Percentiles rank a stretch among this genome's conserved stretches.
Conservation (phyloP, 164 flowering plant species). For the Buxus sempervirens region DNA sequence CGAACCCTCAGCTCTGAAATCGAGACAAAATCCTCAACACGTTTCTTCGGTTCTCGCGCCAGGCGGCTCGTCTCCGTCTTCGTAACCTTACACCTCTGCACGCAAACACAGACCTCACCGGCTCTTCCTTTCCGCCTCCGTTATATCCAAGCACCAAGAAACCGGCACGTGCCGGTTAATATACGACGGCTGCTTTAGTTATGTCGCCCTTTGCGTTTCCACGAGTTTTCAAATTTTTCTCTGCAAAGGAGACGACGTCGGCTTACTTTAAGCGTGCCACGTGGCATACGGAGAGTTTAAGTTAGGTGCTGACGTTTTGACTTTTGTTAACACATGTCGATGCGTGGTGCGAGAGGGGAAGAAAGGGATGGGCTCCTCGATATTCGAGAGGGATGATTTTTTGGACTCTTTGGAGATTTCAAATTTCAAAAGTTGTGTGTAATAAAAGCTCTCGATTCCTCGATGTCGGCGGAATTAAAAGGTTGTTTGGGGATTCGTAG, state of each 20-base stretch:
- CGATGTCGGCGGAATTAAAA: too few species aligned
- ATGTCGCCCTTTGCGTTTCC: not conserved
- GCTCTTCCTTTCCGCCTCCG: not conserved
- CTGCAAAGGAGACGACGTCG: not conserved
- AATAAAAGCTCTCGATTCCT: too few species aligned
- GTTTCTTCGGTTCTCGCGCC: slow-evolving; percentile 13
- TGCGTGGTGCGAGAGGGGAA: not conserved
- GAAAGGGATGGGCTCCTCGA: too few species aligned
- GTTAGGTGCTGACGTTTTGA: not conserved
- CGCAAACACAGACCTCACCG: too few species aligned
- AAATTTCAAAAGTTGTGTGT: too few species aligned
- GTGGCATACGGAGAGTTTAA: not conserved
- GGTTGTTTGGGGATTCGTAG: too few species aligned
- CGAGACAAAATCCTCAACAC: not conserved
- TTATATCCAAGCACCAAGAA: too few species aligned
- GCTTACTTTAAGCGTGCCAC: not conserved
- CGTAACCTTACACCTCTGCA: not conserved
- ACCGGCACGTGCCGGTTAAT: slow-evolving; percentile 14
- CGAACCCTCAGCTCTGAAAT: not conserved
- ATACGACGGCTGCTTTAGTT: not conserved
- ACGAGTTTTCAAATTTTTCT: not conserved
- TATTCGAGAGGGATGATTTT: too few species aligned
- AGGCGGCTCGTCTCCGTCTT: not conserved
- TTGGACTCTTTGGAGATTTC: too few species aligned
- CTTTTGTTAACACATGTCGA: slow-evolving; percentile 2